Percentiles rank a stretch among this genome's conserved stretches.
These are phyloP conservation scores for Phyllostachys edulis DNA, from an alignment of 176 grass and related monocot species.

Conservation along the genomic window DNA sequence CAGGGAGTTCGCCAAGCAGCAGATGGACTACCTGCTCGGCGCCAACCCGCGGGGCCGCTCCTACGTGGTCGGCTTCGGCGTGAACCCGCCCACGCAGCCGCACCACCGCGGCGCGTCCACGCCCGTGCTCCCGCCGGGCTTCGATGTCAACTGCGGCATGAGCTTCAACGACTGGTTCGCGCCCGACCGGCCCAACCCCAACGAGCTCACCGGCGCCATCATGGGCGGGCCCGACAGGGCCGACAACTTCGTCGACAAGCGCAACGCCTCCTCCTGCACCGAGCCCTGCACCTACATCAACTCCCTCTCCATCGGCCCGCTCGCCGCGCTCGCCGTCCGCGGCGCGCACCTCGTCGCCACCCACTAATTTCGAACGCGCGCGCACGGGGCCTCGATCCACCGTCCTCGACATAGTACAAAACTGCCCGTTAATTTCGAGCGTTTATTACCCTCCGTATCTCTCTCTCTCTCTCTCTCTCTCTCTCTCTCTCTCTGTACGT, in stretches of 20 bases:
- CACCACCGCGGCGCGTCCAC: constrained; percentile 86
- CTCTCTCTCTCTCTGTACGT: no score
- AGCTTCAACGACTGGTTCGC: constrained; percentile 77
- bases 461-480: no score
- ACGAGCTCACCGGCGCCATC: constrained; percentile 90
- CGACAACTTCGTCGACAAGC: constrained; percentile 72
- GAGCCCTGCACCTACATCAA: constrained; percentile 94
- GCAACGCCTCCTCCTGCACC: constrained; percentile 47
- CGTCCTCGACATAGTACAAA: neutral
- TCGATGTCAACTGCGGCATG: constrained; percentile 58
- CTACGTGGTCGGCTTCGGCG: constrained; percentile 81
- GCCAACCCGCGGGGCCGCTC: constrained; percentile 70
- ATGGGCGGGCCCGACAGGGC: constrained; percentile 69
- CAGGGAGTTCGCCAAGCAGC: constrained; percentile 74
- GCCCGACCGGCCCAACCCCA: constrained; percentile 58
- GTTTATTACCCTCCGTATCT: neutral
- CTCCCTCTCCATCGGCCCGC: constrained; percentile 81
- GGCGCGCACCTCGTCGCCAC: constrained; percentile 39
- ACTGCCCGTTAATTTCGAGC: neutral
- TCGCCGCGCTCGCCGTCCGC: constrained; percentile 68
- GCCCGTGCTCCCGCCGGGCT: constrained; percentile 32
- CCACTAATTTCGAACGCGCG: neutral
- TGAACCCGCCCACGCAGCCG: constrained; percentile 61
- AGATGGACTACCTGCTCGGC: constrained; percentile 92
- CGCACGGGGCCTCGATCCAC: neutral